Conservation (phyloP, 768 basidiomycete species). For the Tricholoma saponaceum region DNA sequence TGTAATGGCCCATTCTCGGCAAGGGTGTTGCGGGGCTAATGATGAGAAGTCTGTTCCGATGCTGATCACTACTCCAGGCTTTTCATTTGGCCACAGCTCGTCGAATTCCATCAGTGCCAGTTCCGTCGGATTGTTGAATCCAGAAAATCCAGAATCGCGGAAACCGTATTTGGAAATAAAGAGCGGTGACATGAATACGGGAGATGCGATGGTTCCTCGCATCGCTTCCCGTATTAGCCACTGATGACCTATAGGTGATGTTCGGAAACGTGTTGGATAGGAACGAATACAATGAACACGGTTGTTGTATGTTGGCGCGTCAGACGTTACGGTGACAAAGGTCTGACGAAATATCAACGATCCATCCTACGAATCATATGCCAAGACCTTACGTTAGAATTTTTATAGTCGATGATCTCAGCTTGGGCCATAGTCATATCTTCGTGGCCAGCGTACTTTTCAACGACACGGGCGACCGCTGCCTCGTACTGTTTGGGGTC, state of each 20-base stretch:
- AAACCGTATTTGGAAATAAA: slow-evolving; percentile 14
- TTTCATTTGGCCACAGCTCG: slow-evolving; percentile 14
- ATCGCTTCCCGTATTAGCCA: slow-evolving; percentile 20
- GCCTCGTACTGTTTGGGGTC: slow-evolving; percentile 7
- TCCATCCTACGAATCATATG: not conserved
- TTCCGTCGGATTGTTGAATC: slow-evolving; percentile 20
- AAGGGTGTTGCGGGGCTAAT: slow-evolving; percentile 7
- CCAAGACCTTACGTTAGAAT: slow-evolving; percentile 6
- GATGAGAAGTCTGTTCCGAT: slow-evolving; percentile 14
- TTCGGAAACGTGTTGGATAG: slow-evolving; percentile 11
- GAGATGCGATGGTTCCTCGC: slow-evolving; percentile 14
- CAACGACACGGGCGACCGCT: not conserved
- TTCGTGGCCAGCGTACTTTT: slow-evolving; percentile 5
- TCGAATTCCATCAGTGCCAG: slow-evolving; percentile 12
- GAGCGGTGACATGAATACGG: slow-evolving; percentile 15
- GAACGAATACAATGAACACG: slow-evolving; percentile 19
- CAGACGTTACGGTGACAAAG: slow-evolving; percentile 20
- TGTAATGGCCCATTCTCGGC: slow-evolving; percentile 11
- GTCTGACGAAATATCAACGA: slow-evolving; percentile 6
- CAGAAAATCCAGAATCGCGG: slow-evolving; percentile 20
- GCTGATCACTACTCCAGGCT: slow-evolving; percentile 10
- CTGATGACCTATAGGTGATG: slow-evolving; percentile 9
- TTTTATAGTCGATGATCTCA: slow-evolving; percentile 2
- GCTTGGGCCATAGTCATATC: slow-evolving; percentile 2
- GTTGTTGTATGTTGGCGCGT: slow-evolving; percentile 17